Conservation (phyloP, 345 rosid species). For the Carallia pectinifolia region DNA sequence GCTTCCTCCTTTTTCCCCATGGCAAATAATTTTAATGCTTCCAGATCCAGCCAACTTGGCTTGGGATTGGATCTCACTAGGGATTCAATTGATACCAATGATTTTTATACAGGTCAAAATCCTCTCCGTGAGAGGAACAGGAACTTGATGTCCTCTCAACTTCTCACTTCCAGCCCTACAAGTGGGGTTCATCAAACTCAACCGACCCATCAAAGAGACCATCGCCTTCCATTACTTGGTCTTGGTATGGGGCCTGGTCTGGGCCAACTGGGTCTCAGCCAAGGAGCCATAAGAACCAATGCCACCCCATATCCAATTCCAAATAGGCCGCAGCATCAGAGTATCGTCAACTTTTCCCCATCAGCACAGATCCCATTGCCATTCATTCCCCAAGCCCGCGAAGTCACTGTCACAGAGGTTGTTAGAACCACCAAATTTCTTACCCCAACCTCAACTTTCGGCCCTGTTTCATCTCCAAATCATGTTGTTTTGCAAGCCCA, state of each 20-base stretch:
- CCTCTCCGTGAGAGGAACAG: not conserved
- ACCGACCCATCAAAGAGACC: not conserved
- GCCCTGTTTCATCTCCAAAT: not conserved
- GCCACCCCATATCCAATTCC: not conserved
- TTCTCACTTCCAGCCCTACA: not conserved
- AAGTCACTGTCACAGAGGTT: not conserved
- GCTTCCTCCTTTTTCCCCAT: not conserved
- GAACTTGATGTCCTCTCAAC: not conserved
- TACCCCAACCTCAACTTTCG: not conserved
- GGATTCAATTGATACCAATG: no score
- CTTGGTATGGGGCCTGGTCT: not conserved
- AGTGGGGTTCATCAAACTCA: not conserved
- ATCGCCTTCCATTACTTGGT: no score
- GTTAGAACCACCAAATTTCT: constrained; percentile 7
- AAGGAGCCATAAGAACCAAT: not conserved
- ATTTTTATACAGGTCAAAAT: not conserved
- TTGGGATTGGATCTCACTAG: not conserved
- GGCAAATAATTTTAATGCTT: not conserved
- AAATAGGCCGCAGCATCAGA: not conserved
- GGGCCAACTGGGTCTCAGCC: constrained; percentile 16
- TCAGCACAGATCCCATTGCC: not conserved
- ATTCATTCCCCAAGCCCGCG: not conserved
- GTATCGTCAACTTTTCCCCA: not conserved
- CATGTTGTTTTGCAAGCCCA: not conserved
- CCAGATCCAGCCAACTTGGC: not conserved